phyloP scores from a whole-genome alignment of 1,139 yeast genomes.

The Hanseniaspora gamundiae region DNA sequence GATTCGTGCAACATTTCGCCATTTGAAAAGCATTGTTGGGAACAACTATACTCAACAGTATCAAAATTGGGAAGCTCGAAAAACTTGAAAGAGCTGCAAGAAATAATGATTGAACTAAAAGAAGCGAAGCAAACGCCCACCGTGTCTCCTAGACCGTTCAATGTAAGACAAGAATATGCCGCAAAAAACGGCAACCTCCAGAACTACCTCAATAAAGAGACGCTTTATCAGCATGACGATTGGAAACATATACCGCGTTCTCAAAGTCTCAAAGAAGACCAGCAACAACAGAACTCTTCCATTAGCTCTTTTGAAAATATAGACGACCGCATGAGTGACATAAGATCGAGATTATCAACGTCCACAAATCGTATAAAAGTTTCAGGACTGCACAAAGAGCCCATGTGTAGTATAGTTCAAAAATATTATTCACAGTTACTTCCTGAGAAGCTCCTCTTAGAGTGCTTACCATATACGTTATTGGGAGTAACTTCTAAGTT shows the following conservation, averaged over 20 bases:
- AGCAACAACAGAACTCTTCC: neutral
- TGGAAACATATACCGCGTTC: neutral
- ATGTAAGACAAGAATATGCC: neutral
- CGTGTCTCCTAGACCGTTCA: neutral
- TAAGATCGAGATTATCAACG: conserved; percentile 13
- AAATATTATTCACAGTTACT: conserved; percentile 19
- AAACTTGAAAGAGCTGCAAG: neutral
- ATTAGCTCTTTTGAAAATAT: conserved; percentile 7
- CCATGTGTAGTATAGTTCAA: conserved; percentile 5
- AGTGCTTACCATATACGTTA: conserved; percentile 52
- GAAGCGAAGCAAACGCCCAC: neutral
- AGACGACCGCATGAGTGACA: conserved; percentile 7
- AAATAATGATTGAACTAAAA: neutral
- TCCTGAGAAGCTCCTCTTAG: conserved; percentile 40
- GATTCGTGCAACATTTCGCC: neutral
- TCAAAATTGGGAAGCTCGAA: neutral
- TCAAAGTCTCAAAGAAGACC: neutral
- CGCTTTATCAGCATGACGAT: neutral
- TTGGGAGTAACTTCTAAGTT: conserved; percentile 61
- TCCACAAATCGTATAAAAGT: conserved; percentile 8
- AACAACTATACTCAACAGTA: neutral
- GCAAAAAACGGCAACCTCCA: neutral
- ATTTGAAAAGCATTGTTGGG: neutral
- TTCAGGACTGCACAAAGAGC: conserved; percentile 4
- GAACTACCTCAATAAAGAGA: neutral